Conservation (phyloP, 192 early-diverging fungal species). For the Podila horticola region DNA sequence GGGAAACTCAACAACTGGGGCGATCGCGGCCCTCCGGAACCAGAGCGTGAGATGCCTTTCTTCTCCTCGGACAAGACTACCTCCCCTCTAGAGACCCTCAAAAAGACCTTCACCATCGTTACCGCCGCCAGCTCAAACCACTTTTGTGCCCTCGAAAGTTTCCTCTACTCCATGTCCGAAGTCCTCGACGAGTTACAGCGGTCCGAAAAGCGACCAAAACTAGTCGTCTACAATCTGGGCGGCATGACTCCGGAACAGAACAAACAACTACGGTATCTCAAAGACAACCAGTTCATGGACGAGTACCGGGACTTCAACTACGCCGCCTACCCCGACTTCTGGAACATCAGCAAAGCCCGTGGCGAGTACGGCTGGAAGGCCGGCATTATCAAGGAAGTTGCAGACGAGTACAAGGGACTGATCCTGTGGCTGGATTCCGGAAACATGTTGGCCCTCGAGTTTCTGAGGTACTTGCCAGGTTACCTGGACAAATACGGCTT, state of each 20-base stretch:
- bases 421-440: slow-evolving; percentile 64
- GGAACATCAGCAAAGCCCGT: slow-evolving; percentile 51
- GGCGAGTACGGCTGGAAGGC: slow-evolving; percentile 70
- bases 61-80: slow-evolving; percentile 8
- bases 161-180: slow-evolving; percentile 56
- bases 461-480: slow-evolving; percentile 36
- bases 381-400: slow-evolving; percentile 61
- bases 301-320: slow-evolving; percentile 59
- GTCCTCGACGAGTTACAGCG: slow-evolving; percentile 43
- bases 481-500: slow-evolving; percentile 57
- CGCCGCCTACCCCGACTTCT: slow-evolving; percentile 57
- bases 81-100: slow-evolving; percentile 33
- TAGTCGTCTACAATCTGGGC: slow-evolving; percentile 62
- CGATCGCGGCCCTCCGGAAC: slow-evolving; percentile 5
- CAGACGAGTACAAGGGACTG: slow-evolving; percentile 51
- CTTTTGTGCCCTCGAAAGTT: slow-evolving; percentile 60
- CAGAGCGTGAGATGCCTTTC: slow-evolving; percentile 34
- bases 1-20: not conserved
- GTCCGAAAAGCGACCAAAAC: slow-evolving; percentile 38
- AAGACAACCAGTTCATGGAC: slow-evolving; percentile 52
- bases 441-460: slow-evolving; percentile 56
- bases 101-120: slow-evolving; percentile 58
- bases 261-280: slow-evolving; percentile 44
- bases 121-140: slow-evolving; percentile 63
- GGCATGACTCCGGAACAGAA: slow-evolving; percentile 56